Evolutionary conservation across 2,329 filamentous ascomycete species (phyloP).

Genomic region (Lizonia empirigonia): DNA sequence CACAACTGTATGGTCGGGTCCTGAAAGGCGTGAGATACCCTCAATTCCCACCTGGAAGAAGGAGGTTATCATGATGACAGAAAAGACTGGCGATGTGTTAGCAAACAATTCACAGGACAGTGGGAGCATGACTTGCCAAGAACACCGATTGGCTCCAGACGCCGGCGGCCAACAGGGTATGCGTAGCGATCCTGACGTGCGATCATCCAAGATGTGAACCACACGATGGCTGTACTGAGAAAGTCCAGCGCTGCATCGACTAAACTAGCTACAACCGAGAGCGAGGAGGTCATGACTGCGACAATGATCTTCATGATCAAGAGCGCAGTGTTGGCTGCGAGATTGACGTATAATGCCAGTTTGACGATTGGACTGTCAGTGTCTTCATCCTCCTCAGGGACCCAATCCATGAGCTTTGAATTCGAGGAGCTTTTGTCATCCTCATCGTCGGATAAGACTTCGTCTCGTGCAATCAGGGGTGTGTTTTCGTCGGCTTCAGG

Average conservation of each 20-base stretch:
- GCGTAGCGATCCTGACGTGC: constrained; percentile 73
- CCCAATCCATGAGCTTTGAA: constrained; percentile 69
- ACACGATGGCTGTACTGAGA: constrained; percentile 79
- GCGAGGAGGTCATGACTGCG: constrained; percentile 76
- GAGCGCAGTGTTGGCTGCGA: constrained; percentile 76
- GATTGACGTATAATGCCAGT: constrained; percentile 86
- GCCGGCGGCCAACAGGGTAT: constrained; percentile 78
- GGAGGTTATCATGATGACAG: constrained; percentile 83
- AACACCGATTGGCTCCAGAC: constrained; percentile 79
- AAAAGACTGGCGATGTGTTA: too few relatives aligned
- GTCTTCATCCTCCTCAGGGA: constrained; percentile 72
- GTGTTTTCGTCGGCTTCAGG: constrained; percentile 67
- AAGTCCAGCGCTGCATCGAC: constrained; percentile 83
- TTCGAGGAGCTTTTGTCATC: constrained; percentile 49
- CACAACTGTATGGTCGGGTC: constrained; percentile 70
- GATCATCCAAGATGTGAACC: constrained; percentile 76
- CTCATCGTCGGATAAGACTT: constrained; percentile 52
- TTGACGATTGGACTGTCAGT: constrained; percentile 77
- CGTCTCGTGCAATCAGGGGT: constrained; percentile 58
- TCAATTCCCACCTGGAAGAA: constrained; percentile 79
- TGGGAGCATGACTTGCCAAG: too few relatives aligned
- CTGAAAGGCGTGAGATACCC: constrained; percentile 68
- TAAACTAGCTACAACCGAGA: constrained; percentile 79
- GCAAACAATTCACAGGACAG: too few relatives aligned
- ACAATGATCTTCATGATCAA: constrained; percentile 78